Conservation (phyloP, 1,139 yeast genomes). For the Suhomyces bokatorum region DNA sequence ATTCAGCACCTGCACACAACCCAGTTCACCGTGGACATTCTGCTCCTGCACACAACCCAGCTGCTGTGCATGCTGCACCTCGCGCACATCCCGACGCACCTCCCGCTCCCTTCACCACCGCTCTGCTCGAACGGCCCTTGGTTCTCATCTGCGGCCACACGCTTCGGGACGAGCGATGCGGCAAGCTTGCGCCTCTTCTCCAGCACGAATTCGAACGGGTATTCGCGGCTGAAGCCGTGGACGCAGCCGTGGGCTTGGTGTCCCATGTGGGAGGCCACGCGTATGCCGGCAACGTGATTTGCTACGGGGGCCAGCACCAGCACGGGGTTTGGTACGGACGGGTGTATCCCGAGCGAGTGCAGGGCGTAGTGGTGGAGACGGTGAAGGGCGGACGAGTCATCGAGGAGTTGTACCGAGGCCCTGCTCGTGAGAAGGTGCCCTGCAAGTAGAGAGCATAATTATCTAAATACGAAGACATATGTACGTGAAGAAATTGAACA, state of each 20-base stretch:
- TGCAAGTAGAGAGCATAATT: too few species aligned
- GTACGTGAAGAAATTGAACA: neutral
- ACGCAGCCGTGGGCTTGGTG: conserved; percentile 51
- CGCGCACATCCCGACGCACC: neutral
- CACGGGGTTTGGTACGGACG: conserved; percentile 71
- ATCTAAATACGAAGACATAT: neutral
- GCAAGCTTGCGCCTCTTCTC: conserved; percentile 59
- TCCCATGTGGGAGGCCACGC: conserved; percentile 80
- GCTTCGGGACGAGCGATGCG: conserved; percentile 66
- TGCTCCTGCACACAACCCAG: neutral
- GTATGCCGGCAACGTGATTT: conserved; percentile 73
- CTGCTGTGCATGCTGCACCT: neutral
- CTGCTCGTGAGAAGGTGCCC: neutral
- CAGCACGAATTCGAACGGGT: conserved; percentile 50
- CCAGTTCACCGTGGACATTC: too few species aligned
- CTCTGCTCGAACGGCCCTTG: conserved; percentile 22
- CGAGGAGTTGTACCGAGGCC: conserved; percentile 55
- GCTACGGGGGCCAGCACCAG: conserved; percentile 45
- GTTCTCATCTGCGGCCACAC: conserved; percentile 68
- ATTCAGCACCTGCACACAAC: conserved; percentile 29
- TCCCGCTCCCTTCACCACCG: neutral
- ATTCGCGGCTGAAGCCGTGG: conserved; percentile 27
- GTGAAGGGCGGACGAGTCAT: conserved; percentile 49
- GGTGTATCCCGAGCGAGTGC: conserved; percentile 63
- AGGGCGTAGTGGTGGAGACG: conserved; percentile 62